Evolutionary conservation across 2,329 filamentous ascomycete species (phyloP).

Genomic region (Cercospora sp.): DNA sequence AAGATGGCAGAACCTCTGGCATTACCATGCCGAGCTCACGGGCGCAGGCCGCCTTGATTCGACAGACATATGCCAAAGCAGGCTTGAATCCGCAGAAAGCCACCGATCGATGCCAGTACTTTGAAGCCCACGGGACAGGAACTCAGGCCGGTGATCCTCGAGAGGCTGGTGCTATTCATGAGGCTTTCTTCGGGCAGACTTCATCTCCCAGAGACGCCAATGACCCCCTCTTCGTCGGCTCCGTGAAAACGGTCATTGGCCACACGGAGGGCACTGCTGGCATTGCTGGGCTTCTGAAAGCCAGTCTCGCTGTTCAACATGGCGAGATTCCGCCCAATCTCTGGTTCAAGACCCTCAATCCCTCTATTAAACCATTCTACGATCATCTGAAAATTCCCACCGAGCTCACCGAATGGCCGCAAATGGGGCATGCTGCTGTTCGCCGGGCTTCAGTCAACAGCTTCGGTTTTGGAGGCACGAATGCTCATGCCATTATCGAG

Average conservation of each 20-base stretch:
- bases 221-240: slow-evolving; percentile 31
- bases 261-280: slow-evolving; percentile 54
- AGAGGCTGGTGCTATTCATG: slow-evolving; percentile 15
- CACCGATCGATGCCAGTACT: slow-evolving; percentile 23
- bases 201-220: slow-evolving; percentile 12
- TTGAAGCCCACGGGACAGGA: slow-evolving; percentile 36
- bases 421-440: not conserved
- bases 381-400: slow-evolving; percentile 20
- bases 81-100: slow-evolving; percentile 4
- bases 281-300: slow-evolving; percentile 50
- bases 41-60: slow-evolving; percentile 11
- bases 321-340: slow-evolving; percentile 17
- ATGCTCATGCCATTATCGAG: not conserved
- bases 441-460: slow-evolving; percentile 26
- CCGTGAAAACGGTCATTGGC: slow-evolving; percentile 43
- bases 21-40: slow-evolving; percentile 33
- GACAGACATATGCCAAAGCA: slow-evolving; percentile 6
- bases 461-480: slow-evolving; percentile 24
- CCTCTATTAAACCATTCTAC: slow-evolving; percentile 31
- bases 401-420: slow-evolving; percentile 6
- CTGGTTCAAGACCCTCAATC: slow-evolving; percentile 28
- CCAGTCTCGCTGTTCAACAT: not conserved
- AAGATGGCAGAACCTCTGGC: slow-evolving; percentile 40
- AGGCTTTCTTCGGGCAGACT: not conserved
- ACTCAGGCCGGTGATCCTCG: slow-evolving; percentile 27